Percentiles rank a stretch among this genome's conserved stretches.
phyloP scores from a whole-genome alignment of 768 basidiomycete species.

The Auriscalpium orientale region DNA sequence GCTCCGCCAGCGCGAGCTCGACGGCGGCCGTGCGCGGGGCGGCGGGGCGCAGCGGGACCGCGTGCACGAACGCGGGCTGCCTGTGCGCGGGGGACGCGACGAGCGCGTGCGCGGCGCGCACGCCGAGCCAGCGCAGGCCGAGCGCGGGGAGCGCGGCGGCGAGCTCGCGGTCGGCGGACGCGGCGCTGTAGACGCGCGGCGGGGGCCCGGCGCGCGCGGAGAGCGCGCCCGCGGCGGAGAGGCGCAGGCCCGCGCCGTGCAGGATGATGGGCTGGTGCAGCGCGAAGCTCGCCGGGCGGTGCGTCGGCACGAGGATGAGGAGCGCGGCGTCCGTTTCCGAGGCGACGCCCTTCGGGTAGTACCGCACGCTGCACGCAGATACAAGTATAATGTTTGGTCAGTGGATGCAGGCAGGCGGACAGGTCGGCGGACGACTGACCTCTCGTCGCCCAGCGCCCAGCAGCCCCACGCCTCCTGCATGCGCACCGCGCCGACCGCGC shows the following conservation, averaged over 20 bases:
- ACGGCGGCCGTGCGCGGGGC: background rate
- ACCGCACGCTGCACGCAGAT: slow-evolving; percentile 5
- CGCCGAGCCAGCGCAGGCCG: slow-evolving; percentile 13
- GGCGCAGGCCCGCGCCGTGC: slow-evolving; percentile 9
- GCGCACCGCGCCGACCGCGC: slow-evolving; percentile 8
- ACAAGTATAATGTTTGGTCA: background rate
- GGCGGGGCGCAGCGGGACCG: slow-evolving; percentile 6
- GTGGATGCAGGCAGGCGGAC: too few relatives aligned
- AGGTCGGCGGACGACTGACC: slow-evolving; percentile 2
- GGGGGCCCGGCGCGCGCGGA: slow-evolving; percentile 1
- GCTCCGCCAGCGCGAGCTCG: slow-evolving; percentile 6
- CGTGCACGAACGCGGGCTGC: slow-evolving; percentile 5
- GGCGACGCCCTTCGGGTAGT: slow-evolving; percentile 4
- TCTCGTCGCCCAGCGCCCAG: slow-evolving; percentile 24
- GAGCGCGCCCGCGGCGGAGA: slow-evolving; percentile 4
- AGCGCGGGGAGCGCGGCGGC: slow-evolving; percentile 7
- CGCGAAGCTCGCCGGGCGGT: slow-evolving; percentile 7
- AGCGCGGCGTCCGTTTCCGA: slow-evolving; percentile 8
- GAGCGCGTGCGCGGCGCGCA: slow-evolving; percentile 8
- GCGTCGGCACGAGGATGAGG: slow-evolving; percentile 11
- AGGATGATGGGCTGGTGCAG: slow-evolving; percentile 14
- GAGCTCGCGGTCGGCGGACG: slow-evolving; percentile 4
- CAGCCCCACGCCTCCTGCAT: slow-evolving; percentile 23
- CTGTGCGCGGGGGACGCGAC: slow-evolving; percentile 6
- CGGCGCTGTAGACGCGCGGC: slow-evolving; percentile 11